Evolutionary conservation across 257 asterid genomes (phyloP).

Genomic region (Knoxia roxburghii): DNA sequence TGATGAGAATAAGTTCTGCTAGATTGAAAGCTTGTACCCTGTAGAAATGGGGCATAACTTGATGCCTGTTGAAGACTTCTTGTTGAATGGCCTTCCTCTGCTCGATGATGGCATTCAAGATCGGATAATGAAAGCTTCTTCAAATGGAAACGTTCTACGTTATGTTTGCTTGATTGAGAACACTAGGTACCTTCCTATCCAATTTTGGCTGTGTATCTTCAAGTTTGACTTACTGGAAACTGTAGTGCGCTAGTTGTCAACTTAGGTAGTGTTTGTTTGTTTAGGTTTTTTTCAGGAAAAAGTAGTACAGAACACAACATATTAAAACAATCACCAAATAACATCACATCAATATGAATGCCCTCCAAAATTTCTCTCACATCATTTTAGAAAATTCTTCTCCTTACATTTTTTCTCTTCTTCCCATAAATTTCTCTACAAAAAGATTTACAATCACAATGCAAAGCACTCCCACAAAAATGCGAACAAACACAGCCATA

Average conservation of each 20-base stretch:
- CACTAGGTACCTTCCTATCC: conserved; percentile 42
- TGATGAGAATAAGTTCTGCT: conserved; percentile 5
- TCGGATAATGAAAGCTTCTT: conserved; percentile 52
- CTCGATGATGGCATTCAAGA: conserved; percentile 61
- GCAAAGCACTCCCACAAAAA: no score
- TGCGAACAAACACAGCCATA: no score
- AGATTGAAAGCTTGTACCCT: conserved; percentile 94
- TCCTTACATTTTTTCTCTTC: no score
- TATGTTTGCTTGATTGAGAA: conserved; percentile 78
- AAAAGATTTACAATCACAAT: no score
- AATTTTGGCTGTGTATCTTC: not conserved
- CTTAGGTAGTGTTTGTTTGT: no score
- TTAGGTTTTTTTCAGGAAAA: no score
- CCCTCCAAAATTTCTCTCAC: no score
- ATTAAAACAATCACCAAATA: no score
- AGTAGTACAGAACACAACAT: no score
- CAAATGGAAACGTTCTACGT: conserved; percentile 83
- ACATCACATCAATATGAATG: no score
- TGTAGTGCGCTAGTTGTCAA: not conserved
- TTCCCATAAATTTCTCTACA: no score
- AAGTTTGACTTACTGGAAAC: not conserved
- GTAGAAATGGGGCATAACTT: conserved; percentile 67
- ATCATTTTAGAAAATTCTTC: no score
- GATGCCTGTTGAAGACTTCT: conserved; percentile 72
- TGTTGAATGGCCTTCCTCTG: conserved; percentile 61